Conservation (phyloP, 441 rosid species). For the Jatropha multifida region DNA sequence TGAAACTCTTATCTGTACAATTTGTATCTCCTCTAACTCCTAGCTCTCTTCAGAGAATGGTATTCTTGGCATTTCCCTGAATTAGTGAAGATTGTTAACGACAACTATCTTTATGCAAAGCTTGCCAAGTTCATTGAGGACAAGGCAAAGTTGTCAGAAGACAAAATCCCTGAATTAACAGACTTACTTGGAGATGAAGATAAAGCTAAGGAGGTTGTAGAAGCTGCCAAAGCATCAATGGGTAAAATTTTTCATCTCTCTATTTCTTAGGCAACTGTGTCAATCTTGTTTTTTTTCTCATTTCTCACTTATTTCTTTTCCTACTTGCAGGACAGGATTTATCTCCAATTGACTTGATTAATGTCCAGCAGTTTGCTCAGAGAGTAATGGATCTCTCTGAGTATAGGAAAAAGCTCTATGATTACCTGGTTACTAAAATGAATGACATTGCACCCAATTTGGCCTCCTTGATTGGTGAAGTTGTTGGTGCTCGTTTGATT, state of each 20-base stretch:
- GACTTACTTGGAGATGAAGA: constrained; percentile 91
- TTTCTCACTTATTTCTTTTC: constrained; percentile 6
- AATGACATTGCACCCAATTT: constrained; percentile 91
- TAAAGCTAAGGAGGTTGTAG: constrained; percentile 84
- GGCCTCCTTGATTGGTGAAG: constrained; percentile 93
- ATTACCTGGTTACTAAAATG: constrained; percentile 89
- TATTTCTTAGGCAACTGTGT: neutral
- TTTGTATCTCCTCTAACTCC: constrained; percentile 1
- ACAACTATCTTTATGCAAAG: constrained; percentile 88
- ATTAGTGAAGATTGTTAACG: constrained; percentile 84
- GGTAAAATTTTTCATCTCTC: constrained; percentile 40
- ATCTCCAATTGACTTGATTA: constrained; percentile 82
- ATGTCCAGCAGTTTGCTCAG: constrained; percentile 80
- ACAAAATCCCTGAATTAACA: constrained; percentile 64
- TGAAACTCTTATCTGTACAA: constrained; percentile 1
- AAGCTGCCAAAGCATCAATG: constrained; percentile 99
- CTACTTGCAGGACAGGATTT: constrained; percentile 76
- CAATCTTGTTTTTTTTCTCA: neutral
- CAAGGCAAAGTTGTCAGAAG: constrained; percentile 81
- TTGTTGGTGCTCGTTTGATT: constrained; percentile 92
- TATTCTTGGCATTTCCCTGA: constrained; percentile 99
- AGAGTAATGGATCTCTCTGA: constrained; percentile 89
- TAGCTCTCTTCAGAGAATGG: constrained; percentile 74
- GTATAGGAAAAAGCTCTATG: constrained; percentile 86
- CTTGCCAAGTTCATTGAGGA: constrained; percentile 83